phyloP scores from a whole-genome alignment of 345 rosid species.

The Rhodamnia argentea region DNA sequence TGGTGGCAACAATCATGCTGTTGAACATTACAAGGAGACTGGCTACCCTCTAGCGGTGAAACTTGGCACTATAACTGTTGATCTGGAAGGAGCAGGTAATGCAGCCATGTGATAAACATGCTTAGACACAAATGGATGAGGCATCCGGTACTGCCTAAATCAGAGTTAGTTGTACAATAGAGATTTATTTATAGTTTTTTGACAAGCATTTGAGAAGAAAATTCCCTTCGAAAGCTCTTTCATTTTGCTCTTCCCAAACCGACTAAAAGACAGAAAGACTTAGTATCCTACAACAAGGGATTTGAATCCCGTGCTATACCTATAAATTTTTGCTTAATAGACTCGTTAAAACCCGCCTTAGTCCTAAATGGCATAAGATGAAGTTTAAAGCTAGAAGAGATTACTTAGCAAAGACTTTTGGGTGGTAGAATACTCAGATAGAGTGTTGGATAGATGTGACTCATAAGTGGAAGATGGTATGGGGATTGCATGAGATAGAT shows the following conservation, averaged over 20 bases:
- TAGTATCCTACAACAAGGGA: not conserved
- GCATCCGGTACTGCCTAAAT: not conserved
- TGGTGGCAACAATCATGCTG: conserved; percentile 96
- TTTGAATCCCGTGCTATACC: not conserved
- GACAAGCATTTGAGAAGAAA: not conserved
- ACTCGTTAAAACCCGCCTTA: not conserved
- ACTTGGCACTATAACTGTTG: conserved; percentile 94
- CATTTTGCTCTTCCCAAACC: not conserved
- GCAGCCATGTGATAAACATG: conserved; percentile 10
- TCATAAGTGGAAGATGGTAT: not conserved
- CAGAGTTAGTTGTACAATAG: not conserved
- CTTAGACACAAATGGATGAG: not conserved
- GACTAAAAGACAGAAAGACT: not conserved
- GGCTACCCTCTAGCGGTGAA: conserved; percentile 92
- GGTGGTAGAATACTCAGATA: not conserved
- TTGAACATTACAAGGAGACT: conserved; percentile 82
- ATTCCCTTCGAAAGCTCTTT: not conserved
- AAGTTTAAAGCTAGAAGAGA: not conserved
- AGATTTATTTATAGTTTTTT: not conserved
- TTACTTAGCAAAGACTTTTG: not conserved
- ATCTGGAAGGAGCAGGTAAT: conserved; percentile 96
- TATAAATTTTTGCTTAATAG: not conserved
- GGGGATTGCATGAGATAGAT: not conserved
- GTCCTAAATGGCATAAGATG: not conserved
- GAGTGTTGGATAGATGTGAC: not conserved